These are phyloP conservation scores for Anisogramma anomala DNA, from an alignment of 2,329 filamentous ascomycete species.

Conservation along the genomic window DNA sequence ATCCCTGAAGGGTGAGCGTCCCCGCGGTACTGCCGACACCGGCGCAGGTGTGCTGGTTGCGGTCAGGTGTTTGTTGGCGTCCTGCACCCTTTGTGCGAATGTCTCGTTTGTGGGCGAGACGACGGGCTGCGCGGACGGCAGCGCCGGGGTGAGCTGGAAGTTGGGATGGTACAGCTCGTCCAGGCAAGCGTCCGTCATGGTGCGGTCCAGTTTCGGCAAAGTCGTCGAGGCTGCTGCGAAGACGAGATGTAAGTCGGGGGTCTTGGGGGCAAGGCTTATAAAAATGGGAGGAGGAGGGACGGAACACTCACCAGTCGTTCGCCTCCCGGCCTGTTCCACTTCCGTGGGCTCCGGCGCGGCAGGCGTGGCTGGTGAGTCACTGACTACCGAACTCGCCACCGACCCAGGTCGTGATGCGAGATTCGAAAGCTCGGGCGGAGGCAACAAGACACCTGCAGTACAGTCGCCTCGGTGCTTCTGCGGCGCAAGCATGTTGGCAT, in stretches of 20 bases:
- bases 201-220: constrained; percentile 69
- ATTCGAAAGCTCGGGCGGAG: constrained; percentile 34
- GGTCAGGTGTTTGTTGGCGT: constrained; percentile 63
- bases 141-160: constrained; percentile 46
- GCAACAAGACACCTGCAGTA: constrained; percentile 25
- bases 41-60: constrained; percentile 42
- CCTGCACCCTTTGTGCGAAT: constrained; percentile 66
- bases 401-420: constrained; percentile 35
- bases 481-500: constrained; percentile 29
- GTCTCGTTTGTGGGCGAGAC: constrained; percentile 46
- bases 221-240: constrained; percentile 41
- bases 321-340: constrained; percentile 35
- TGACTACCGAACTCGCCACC: constrained; percentile 44
- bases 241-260: constrained; percentile 55
- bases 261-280: constrained; percentile 24
- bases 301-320: constrained; percentile 44
- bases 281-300: constrained; percentile 12
- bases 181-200: constrained; percentile 73
- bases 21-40: constrained; percentile 40
- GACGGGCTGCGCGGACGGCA: constrained; percentile 34
- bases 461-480: constrained; percentile 30
- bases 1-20: constrained; percentile 71
- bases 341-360: constrained; percentile 30
- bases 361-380: constrained; percentile 50
- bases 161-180: constrained; percentile 76